Base-by-base conservation (phyloP, 345 rosid genomes). In the Brassica juncea region DNA sequence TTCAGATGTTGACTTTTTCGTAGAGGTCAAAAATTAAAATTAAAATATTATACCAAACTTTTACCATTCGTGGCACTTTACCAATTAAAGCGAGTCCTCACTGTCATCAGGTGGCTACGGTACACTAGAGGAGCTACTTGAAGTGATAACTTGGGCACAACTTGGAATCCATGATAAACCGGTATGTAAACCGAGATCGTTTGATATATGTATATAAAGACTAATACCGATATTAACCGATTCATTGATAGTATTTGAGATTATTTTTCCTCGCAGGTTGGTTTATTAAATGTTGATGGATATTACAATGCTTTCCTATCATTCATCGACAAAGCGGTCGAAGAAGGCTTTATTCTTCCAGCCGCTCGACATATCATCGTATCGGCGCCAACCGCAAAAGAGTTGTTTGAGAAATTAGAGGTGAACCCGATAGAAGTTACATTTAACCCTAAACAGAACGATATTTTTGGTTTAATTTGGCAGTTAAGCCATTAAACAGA, bases 121-220 rank as follows among this genome's bases (percentile, higher is more conserved):
- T 78, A 87, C 92, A 61, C 75, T 87, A 72, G 90, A 88, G 70
- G 92, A 88, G 86, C 66, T 85, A 79, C 89, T 88, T 55, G 91
- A 86, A 76, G 79, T 88, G 59, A 88, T 88, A 72, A 84, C 88
- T 3, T 88, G 90, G 92, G 82, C 90, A 67, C 87, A 89, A 65
- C 90, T 89, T 30, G 90, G 92, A 63, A 84, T 89, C 77, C 92
- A 85, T 83, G 16, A 84, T 55, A 87, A 89, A 73, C 92, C 90
- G 63, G 90, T 89, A 75, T 59, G 85, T 65, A 34, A 68, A 34
- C 34, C 55, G 5, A 19, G 32, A 15, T 34, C 12, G 44, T 19
- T 28, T 30, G 57, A 7, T 7, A 19, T 58, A 58, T 58, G 16
- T 63, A 3, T 10, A 5, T 1, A 7, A 8, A 23, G 37, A 62